Evolutionary conservation across 169 alveolate genomes (phyloP).

Genomic region (Cryptosporidium viatorum): DNA sequence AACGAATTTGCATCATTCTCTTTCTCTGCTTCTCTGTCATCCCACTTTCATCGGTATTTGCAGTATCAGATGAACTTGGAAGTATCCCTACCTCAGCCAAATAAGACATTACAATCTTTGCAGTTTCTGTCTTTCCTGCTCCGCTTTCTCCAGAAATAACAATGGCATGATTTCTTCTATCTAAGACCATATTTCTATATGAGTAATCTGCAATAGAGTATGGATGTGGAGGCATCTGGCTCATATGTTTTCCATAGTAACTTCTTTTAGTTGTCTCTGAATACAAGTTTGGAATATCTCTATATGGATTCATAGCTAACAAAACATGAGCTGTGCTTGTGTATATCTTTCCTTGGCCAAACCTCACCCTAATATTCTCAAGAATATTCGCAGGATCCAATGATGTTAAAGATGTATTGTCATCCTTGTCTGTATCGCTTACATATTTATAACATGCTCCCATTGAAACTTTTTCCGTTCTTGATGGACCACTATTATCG

Average conservation of each 20-base stretch:
- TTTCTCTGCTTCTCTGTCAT: slow-evolving; percentile 64
- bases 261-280: slow-evolving; percentile 60
- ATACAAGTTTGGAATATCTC: slow-evolving; percentile 56
- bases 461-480: slow-evolving; percentile 29
- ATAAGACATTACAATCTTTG: slow-evolving; percentile 84
- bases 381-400: slow-evolving; percentile 81
- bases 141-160: slow-evolving; percentile 93
- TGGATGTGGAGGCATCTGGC: slow-evolving; percentile 78
- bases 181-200: slow-evolving; percentile 77
- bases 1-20: slow-evolving; percentile 70
- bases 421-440: slow-evolving; percentile 73
- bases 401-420: slow-evolving; percentile 79
- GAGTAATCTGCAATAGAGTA: slow-evolving; percentile 79
- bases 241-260: slow-evolving; percentile 64
- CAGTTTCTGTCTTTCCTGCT: slow-evolving; percentile 94
- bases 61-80: slow-evolving; percentile 11
- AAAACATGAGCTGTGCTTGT: slow-evolving; percentile 75
- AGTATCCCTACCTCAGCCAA: slow-evolving; percentile 71
- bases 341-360: slow-evolving; percentile 56
- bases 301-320: slow-evolving; percentile 77
- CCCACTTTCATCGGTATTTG: not conserved
- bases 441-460: slow-evolving; percentile 15
- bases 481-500: not conserved
- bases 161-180: slow-evolving; percentile 84
- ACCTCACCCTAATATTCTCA: slow-evolving; percentile 79